Evolutionary conservation across 805 yeast species (phyloP).

Genomic region (Candida silvicultrix): DNA sequence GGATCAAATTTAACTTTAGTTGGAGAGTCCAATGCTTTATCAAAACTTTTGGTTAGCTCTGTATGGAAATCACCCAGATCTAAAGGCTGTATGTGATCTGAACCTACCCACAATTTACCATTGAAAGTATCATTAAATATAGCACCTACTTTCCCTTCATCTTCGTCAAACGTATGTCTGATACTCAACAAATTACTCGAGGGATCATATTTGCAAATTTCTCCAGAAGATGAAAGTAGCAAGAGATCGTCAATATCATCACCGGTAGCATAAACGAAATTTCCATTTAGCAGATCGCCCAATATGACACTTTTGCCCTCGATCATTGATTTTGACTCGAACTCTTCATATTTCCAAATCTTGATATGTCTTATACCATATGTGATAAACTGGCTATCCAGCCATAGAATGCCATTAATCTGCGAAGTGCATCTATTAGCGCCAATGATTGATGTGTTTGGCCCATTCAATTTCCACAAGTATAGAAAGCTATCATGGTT

Average conservation of each 20-base stretch:
- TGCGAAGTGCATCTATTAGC: constrained; percentile 60
- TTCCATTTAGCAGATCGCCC: constrained; percentile 41
- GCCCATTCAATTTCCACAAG: constrained; percentile 44
- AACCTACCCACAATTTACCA: constrained; percentile 26
- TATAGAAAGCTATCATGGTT: constrained; percentile 63
- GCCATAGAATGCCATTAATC: constrained; percentile 53
- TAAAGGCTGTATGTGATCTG: constrained; percentile 7
- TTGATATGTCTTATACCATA: constrained; percentile 57
- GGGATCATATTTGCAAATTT: constrained; percentile 15
- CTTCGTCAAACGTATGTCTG: constrained; percentile 7
- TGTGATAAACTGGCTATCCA: constrained; percentile 41
- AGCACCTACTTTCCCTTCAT: constrained; percentile 11
- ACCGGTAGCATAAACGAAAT: constrained; percentile 34
- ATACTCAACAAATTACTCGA: constrained; percentile 10
- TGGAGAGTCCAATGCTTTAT: constrained; percentile 28
- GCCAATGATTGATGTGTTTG: constrained; percentile 31
- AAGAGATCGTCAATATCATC: constrained; percentile 14
- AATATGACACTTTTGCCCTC: constrained; percentile 56
- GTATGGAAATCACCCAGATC: constrained; percentile 20
- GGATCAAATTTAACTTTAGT: constrained; percentile 18
- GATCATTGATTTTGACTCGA: constrained; percentile 26
- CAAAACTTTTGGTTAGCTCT: constrained; percentile 19
- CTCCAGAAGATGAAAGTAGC: constrained; percentile 21
- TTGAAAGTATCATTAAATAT: constrained; percentile 12
- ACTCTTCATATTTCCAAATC: constrained; percentile 46